Conservation (phyloP, 2,329 filamentous ascomycete species). For the Beauveria medogensis region DNA sequence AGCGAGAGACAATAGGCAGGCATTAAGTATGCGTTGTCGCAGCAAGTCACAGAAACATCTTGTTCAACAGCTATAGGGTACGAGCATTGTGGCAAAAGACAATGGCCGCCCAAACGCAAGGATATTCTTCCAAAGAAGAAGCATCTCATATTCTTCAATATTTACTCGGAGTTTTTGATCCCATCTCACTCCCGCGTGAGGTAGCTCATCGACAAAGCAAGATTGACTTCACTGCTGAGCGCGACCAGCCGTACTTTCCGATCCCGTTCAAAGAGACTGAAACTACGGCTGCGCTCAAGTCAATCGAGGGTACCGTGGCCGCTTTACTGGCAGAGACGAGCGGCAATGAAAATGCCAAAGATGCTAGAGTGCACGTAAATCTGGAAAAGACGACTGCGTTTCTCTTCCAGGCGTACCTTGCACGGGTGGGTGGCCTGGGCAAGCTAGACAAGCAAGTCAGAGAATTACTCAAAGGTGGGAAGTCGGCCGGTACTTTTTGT, state of each 20-base stretch:
- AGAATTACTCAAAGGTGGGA: slow-evolving; percentile 22
- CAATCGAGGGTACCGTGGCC: slow-evolving; percentile 30
- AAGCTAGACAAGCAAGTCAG: slow-evolving; percentile 29
- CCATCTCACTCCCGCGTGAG: slow-evolving; percentile 21
- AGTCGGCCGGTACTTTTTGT: neutral
- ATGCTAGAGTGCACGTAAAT: slow-evolving; percentile 22
- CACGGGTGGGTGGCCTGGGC: slow-evolving; percentile 28
- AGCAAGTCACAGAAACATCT: neutral
- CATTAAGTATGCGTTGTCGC: neutral
- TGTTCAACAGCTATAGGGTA: neutral
- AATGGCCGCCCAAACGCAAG: neutral
- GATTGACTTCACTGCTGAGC: slow-evolving; percentile 26
- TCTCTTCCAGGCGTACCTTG: slow-evolving; percentile 31
- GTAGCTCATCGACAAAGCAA: slow-evolving; percentile 17
- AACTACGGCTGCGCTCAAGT: slow-evolving; percentile 34
- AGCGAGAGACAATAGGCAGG: neutral
- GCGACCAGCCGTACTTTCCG: slow-evolving; percentile 35
- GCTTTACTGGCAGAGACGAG: slow-evolving; percentile 23
- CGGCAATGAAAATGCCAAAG: slow-evolving; percentile 6
- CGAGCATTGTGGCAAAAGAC: neutral
- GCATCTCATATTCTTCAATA: slow-evolving; percentile 18
- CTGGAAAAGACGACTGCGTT: slow-evolving; percentile 34
- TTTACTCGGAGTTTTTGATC: slow-evolving; percentile 20
- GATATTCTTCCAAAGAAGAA: slow-evolving; percentile 21
- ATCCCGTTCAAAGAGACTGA: slow-evolving; percentile 41